These are phyloP conservation scores for Entophlyctis luteolus DNA, from an alignment of 192 early-diverging fungal genomes.

Conservation along the genomic window DNA sequence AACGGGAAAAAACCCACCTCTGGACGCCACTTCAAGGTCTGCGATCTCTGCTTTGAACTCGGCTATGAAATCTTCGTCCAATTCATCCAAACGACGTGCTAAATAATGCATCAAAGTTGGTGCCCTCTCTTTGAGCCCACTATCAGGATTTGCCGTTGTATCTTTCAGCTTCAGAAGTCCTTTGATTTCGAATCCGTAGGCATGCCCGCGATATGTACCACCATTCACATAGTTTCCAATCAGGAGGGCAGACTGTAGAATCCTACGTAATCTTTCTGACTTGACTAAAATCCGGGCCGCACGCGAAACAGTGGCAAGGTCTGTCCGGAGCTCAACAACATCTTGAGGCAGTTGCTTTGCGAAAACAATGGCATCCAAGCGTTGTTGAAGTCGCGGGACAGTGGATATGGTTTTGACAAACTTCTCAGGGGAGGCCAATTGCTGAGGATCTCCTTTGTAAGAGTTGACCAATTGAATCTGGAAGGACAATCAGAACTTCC, in stretches of 20 bases:
- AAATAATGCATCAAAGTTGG: slow-evolving; percentile 53
- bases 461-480: slow-evolving; percentile 35
- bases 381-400: slow-evolving; percentile 33
- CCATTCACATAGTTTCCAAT: slow-evolving; percentile 54
- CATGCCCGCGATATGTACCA: slow-evolving; percentile 46
- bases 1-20: slow-evolving; percentile 5
- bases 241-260: slow-evolving; percentile 41
- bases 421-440: slow-evolving; percentile 43
- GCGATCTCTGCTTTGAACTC: slow-evolving; percentile 43
- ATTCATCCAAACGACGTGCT: slow-evolving; percentile 33
- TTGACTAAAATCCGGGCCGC: slow-evolving; percentile 35
- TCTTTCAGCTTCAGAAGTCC: slow-evolving; percentile 42
- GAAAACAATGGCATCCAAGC: slow-evolving; percentile 44
- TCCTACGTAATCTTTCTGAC: slow-evolving; percentile 23
- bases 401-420: slow-evolving; percentile 40
- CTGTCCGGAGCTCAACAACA: slow-evolving; percentile 40
- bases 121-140: slow-evolving; percentile 13
- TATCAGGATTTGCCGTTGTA: slow-evolving; percentile 30
- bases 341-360: slow-evolving; percentile 40
- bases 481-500: too few species aligned
- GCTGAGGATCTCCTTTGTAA: slow-evolving; percentile 39
- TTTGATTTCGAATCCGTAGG: slow-evolving; percentile 46
- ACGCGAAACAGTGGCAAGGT: slow-evolving; percentile 31
- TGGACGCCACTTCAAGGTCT: slow-evolving; percentile 37
- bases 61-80: slow-evolving; percentile 29